Evolutionary conservation across 495 filamentous ascomycete species (phyloP).

Genomic region (Podospora anserina): DNA sequence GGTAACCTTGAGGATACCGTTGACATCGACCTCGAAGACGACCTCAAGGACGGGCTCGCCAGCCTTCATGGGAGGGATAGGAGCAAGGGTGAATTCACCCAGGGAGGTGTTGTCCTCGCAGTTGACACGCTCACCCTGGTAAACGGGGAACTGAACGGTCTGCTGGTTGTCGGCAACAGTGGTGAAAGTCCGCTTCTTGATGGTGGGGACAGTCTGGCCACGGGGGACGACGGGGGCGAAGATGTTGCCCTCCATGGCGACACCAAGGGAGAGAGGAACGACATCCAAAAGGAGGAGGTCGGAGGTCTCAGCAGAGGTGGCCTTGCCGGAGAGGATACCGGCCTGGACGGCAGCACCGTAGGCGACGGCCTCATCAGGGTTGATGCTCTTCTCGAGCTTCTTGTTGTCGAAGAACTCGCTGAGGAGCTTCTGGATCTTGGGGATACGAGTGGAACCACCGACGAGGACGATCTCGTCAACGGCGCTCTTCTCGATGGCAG

Average conservation of each 20-base stretch:
- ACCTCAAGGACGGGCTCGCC: conserved; percentile 96
- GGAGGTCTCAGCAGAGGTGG: conserved; percentile 88
- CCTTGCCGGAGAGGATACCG: conserved; percentile 96
- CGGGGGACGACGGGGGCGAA: conserved; percentile 94
- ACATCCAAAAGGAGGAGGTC: conserved; percentile 97
- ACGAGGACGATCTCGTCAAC: conserved; percentile 98
- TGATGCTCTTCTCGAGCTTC: conserved; percentile 99
- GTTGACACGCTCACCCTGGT: conserved; percentile 98
- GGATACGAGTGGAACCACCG: conserved; percentile 98
- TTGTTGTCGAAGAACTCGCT: conserved; percentile 99
- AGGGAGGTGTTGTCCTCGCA: conserved; percentile 99
- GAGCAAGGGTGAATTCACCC: conserved; percentile 96
- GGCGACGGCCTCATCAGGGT: conserved; percentile 98
- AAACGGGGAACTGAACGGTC: conserved; percentile 96
- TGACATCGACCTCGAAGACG: conserved; percentile 99
- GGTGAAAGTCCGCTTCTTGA: conserved; percentile 97
- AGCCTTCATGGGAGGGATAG: conserved; percentile 96
- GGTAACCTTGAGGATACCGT: conserved; percentile 99
- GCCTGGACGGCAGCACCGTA: conserved; percentile 99
- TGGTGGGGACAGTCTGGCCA: conserved; percentile 84
- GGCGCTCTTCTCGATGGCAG: conserved; percentile 87
- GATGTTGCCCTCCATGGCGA: conserved; percentile 99
- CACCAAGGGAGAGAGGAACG: conserved; percentile 94
- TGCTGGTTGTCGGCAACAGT: conserved; percentile 96
- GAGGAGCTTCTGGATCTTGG: conserved; percentile 96